Evolutionary conservation across 495 filamentous ascomycete genomes (phyloP), one percentile per base, ranked within the genome.

Genomic region (Staphylotrichum longicolle): DNA sequence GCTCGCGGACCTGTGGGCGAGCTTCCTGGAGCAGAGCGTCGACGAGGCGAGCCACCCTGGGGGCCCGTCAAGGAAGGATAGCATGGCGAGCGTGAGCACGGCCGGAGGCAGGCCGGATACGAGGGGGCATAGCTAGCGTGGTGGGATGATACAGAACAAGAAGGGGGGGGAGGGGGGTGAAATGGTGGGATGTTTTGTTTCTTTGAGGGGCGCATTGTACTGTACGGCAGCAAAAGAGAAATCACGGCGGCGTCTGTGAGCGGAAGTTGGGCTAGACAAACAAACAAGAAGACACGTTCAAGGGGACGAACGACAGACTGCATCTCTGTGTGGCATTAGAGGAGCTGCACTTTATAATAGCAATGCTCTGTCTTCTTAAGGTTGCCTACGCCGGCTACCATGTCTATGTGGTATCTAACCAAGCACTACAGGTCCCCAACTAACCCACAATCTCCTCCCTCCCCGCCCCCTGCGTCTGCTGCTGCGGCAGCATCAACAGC

Each of bases 1-100:
- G 7, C 76, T 96, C 37, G 90, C 92, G 9, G 91, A 96, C 64
- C 75, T 96, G n/a, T 96, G 91, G 92, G 89, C 88, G 10, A 88
- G 88, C 42, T 96, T 96, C 71, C 73, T 96, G 10, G 90, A 96
- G 68, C 80, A 91, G 59, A 91, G 93, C 74, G 90, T 90, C 7
- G 82, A 86, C 58, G 85, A 88, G 63, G 83, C 77, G 39, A 11
- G 66, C 30, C 58, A 48, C 63, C 63, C 57, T 63, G 42, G 63
- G 49, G 41, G 49, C 30, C 32, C 53, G 53, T 73, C 72, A 39
- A 65, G 79, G 50, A 78, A 82, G 61, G 76, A 74, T 44, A 80
- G 78, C 62, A 66, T 74, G 64, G 73, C 72, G 45, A 80, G 78
- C 48, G 63, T 71, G 11, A 69, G 70, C 4, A 71, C 68, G 53